These are phyloP conservation scores for Amanita exitialis DNA, from an alignment of 768 basidiomycete genomes.

Conservation along the genomic window DNA sequence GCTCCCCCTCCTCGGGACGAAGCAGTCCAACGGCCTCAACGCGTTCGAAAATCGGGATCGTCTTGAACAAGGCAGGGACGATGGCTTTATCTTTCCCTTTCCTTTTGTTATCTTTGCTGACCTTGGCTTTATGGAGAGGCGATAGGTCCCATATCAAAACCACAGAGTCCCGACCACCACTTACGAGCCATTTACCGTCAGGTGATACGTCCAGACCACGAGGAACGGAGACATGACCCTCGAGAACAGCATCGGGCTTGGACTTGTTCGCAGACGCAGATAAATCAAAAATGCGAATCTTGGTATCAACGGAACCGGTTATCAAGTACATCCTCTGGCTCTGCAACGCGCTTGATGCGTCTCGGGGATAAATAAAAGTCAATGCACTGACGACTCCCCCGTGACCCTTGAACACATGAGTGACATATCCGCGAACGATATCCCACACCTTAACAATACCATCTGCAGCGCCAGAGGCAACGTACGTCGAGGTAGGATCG, in stretches of 20 bases:
- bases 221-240: slow-evolving; percentile 93
- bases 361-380: slow-evolving; percentile 69
- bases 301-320: slow-evolving; percentile 87
- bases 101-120: slow-evolving; percentile 26
- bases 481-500: slow-evolving; percentile 80
- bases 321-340: slow-evolving; percentile 65
- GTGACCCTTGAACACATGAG: slow-evolving; percentile 93
- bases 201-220: slow-evolving; percentile 76
- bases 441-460: slow-evolving; percentile 98
- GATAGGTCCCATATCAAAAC: slow-evolving; percentile 87
- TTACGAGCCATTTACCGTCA: slow-evolving; percentile 86
- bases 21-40: slow-evolving; percentile 81
- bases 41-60: slow-evolving; percentile 76
- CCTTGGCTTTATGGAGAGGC: slow-evolving; percentile 17
- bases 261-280: slow-evolving; percentile 44
- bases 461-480: slow-evolving; percentile 95
- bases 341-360: slow-evolving; percentile 37
- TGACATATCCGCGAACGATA: slow-evolving; percentile 75
- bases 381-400: slow-evolving; percentile 95
- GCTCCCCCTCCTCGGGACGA: slow-evolving; percentile 35
- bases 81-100: slow-evolving; percentile 47
- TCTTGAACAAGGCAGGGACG: slow-evolving; percentile 58
- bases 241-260: slow-evolving; percentile 72
- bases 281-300: slow-evolving; percentile 88
- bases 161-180: slow-evolving; percentile 88